These are phyloP conservation scores for Penicillium cinerascens DNA, from an alignment of 495 filamentous ascomycete species.

Conservation along the genomic window DNA sequence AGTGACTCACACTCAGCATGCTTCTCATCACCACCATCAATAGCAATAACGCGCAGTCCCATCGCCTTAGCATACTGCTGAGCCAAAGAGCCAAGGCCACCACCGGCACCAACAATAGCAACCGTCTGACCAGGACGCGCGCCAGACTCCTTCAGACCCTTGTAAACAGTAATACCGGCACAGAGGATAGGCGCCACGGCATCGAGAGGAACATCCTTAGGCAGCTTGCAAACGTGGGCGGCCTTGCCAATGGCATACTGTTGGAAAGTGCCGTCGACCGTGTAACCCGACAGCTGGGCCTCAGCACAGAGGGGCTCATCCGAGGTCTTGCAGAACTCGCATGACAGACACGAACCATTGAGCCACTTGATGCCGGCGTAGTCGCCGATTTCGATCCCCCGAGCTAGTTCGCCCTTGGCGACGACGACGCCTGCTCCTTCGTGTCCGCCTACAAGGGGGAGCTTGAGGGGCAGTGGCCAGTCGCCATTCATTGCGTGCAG, in stretches of 20 bases:
- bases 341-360: slow-evolving; percentile 69
- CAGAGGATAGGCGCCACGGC: slow-evolving; percentile 76
- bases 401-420: slow-evolving; percentile 64
- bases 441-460: slow-evolving; percentile 84
- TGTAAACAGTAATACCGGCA: slow-evolving; percentile 89
- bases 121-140: slow-evolving; percentile 71
- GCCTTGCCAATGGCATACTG: slow-evolving; percentile 85
- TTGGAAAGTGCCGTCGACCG: slow-evolving; percentile 82
- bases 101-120: slow-evolving; percentile 89
- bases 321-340: slow-evolving; percentile 66
- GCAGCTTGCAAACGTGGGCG: slow-evolving; percentile 70
- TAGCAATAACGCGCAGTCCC: slow-evolving; percentile 72
- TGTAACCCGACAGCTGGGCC: slow-evolving; percentile 67
- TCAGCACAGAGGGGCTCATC: slow-evolving; percentile 68
- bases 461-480: slow-evolving; percentile 74
- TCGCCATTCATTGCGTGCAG: slow-evolving; percentile 80
- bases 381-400: slow-evolving; percentile 67
- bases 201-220: slow-evolving; percentile 67
- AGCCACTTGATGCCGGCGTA: slow-evolving; percentile 81
- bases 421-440: slow-evolving; percentile 83
- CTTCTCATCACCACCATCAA: slow-evolving; percentile 81
- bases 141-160: slow-evolving; percentile 81
- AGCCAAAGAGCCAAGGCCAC: slow-evolving; percentile 79
- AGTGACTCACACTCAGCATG: slow-evolving; percentile 60
- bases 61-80: slow-evolving; percentile 88